Evolutionary conservation across 176 grass and related monocot genomes (phyloP).

Genomic region (Raddia distichophylla): DNA sequence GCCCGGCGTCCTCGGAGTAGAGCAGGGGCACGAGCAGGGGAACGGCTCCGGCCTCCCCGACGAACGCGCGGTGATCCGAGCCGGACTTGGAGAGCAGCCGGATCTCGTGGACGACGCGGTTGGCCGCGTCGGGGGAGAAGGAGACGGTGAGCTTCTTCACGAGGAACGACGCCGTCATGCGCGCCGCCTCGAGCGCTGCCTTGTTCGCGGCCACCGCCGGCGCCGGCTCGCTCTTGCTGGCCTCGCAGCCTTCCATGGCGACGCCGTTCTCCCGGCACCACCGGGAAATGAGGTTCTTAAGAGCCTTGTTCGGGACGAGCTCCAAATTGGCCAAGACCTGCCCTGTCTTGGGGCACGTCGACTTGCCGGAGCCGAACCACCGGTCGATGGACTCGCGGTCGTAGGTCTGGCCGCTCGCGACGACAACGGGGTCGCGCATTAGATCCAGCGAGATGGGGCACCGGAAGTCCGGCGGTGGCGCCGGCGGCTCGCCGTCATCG

Average conservation of each 20-base stretch:
- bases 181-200: conserved; percentile 83
- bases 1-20: conserved; percentile 62
- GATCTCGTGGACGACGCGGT: conserved; percentile 88
- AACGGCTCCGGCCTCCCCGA: conserved; percentile 79
- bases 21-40: conserved; percentile 78
- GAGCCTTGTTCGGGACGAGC: conserved; percentile 75
- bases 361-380: conserved; percentile 81
- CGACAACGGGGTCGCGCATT: conserved; percentile 85
- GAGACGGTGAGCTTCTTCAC: conserved; percentile 70
- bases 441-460: conserved; percentile 95
- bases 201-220: conserved; percentile 61
- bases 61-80: conserved; percentile 74
- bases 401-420: conserved; percentile 89
- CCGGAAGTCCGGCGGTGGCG: conserved; percentile 77
- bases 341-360: conserved; percentile 87
- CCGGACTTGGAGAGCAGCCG: conserved; percentile 76
- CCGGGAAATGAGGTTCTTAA: conserved; percentile 84
- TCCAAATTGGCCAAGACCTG: conserved; percentile 63
- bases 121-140: conserved; percentile 59
- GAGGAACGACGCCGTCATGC: conserved; percentile 87
- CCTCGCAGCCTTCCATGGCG: conserved; percentile 52
- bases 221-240: conserved; percentile 44
- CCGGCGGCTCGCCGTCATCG: conserved; percentile 44
- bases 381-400: conserved; percentile 76
- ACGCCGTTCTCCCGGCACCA: conserved; percentile 92